Evolutionary conservation across 2,329 filamentous ascomycete species (phyloP).

Genomic region (Colletotrichum liriopes): DNA sequence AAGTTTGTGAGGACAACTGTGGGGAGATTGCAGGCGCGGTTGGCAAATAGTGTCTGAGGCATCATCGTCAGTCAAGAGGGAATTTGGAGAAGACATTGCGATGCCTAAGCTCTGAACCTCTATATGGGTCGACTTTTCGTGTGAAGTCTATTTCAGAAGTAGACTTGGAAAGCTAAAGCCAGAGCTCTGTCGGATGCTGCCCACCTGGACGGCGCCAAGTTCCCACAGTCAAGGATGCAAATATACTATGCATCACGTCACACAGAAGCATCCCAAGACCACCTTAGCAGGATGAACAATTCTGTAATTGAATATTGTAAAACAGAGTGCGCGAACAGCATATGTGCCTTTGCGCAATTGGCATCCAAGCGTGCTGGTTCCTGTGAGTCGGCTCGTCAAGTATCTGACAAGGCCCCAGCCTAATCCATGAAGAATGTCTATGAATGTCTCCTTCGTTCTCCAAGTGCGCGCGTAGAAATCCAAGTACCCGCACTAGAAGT

Average conservation of each 20-base stretch:
- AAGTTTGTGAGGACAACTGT: too few relatives aligned
- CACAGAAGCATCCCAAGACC: background rate
- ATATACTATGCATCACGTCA: background rate
- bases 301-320: constrained; percentile 10
- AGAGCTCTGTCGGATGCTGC: too few relatives aligned
- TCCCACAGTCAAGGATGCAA: background rate
- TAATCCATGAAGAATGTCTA: background rate
- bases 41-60: too few relatives aligned
- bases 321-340: background rate
- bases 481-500: too few relatives aligned
- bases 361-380: background rate
- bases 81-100: too few relatives aligned
- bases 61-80: too few relatives aligned
- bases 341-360: background rate
- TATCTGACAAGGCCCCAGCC: background rate
- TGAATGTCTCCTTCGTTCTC: background rate
- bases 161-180: background rate
- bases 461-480: background rate
- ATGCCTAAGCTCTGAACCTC: too few relatives aligned
- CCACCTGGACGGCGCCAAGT: background rate
- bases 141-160: too few relatives aligned
- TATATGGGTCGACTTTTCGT: too few relatives aligned
- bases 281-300: background rate
- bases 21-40: too few relatives aligned
- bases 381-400: background rate